A percentile compares a stretch with the other conserved stretches of the same genome.
Evolutionary conservation across 106 monocot genomes (phyloP).

Genomic region (Dendrobium huoshanense): DNA sequence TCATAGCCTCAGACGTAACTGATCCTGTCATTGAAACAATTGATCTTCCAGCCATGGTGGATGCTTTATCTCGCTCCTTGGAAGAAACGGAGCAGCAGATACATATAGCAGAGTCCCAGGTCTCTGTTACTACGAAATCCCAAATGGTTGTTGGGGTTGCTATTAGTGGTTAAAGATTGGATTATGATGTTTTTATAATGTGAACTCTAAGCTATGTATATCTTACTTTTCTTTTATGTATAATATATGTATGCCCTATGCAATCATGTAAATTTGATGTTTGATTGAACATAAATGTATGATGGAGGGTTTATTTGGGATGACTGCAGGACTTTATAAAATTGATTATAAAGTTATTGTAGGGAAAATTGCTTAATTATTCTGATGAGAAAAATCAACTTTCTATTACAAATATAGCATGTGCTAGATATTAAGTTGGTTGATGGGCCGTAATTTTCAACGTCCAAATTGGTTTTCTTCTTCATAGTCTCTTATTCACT

Average conservation of each 20-base stretch:
- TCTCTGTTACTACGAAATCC: neutral
- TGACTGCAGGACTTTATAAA: too few relatives aligned
- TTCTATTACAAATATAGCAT: too few relatives aligned
- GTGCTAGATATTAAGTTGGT: too few relatives aligned
- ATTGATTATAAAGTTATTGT: too few relatives aligned
- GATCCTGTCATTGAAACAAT: neutral
- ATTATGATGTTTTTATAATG: neutral
- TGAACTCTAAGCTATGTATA: neutral
- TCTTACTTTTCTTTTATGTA: neutral
- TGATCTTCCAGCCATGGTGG: slow-evolving; percentile 1
- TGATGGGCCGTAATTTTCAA: too few relatives aligned
- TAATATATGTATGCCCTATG: neutral
- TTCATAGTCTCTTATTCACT: too few relatives aligned
- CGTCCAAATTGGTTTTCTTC: too few relatives aligned
- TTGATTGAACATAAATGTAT: neutral
- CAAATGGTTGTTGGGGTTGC: neutral
- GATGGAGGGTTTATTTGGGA: neutral
- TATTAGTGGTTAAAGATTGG: neutral
- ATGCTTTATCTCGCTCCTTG: slow-evolving; percentile 1
- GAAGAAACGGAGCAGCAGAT: slow-evolving; percentile 8
- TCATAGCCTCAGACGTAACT: neutral
- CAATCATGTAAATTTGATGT: neutral
- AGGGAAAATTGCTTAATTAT: too few relatives aligned
- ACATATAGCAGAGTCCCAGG: slow-evolving; percentile 7
- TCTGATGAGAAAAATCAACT: too few relatives aligned